Percentiles rank a stretch among this genome's conserved stretches.
Evolutionary conservation across 164 flowering plant species (phyloP).

Genomic region (Nymphaea thermarum): DNA sequence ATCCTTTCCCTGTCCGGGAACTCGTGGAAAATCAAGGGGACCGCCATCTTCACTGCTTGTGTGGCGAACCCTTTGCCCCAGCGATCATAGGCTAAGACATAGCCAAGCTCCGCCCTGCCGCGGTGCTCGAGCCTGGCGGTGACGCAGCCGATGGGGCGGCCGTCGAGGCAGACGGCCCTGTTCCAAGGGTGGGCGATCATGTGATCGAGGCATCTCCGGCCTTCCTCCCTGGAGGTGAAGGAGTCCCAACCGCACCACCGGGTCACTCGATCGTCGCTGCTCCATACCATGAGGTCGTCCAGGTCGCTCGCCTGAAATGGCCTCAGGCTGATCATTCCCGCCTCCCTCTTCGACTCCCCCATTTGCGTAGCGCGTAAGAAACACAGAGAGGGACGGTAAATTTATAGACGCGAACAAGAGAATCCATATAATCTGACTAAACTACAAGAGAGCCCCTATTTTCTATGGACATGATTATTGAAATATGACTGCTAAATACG

Average conservation of each 20-base stretch:
- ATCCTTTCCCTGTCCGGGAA: slow-evolving; percentile 55
- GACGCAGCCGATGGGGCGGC: slow-evolving; percentile 43
- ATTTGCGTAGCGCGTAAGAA: too few relatives aligned
- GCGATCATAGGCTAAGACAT: slow-evolving; percentile 36
- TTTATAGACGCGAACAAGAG: too few relatives aligned
- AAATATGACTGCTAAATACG: too few relatives aligned
- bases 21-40: slow-evolving; percentile 30
- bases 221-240: slow-evolving; percentile 35
- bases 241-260: slow-evolving; percentile 27
- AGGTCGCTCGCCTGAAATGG: slow-evolving; percentile 18
- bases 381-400: too few relatives aligned
- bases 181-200: slow-evolving; percentile 42
- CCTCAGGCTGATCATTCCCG: slow-evolving; percentile 17
- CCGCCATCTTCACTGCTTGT: slow-evolving; percentile 47
- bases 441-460: too few relatives aligned
- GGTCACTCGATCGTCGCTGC: slow-evolving; percentile 22
- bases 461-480: too few relatives aligned
- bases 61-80: slow-evolving; percentile 75
- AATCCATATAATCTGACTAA: too few relatives aligned
- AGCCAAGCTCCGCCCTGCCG: slow-evolving; percentile 51
- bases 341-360: neutral
- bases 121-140: slow-evolving; percentile 14
- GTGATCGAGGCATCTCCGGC: slow-evolving; percentile 15
- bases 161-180: slow-evolving; percentile 46
- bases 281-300: slow-evolving; percentile 37